Evolutionary conservation across 495 filamentous ascomycete species (phyloP), one percentile per base, ranked within the genome.

Genomic region (Antarctomyces pellizariae): DNA sequence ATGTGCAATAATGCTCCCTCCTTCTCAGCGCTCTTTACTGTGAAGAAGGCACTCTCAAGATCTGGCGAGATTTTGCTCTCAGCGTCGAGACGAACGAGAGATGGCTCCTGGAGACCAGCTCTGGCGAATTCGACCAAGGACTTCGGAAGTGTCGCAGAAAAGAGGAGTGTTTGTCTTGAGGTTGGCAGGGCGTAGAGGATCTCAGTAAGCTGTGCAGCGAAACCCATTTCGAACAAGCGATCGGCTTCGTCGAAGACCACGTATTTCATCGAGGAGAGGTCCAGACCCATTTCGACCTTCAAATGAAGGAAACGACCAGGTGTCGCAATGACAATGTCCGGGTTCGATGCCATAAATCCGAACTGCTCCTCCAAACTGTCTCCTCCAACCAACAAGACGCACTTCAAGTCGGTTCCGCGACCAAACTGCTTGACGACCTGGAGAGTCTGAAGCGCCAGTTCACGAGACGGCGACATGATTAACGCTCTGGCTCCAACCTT

Each of bases 171-270:
- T 40, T 97, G 86, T 13, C 89, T 62, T 19, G 68, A 69, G 4
- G 67, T 46, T 4, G 86, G 86, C 18, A 97, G 56, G 1, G 79
- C 71, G 45, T 91, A 69, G 23, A 95, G 49, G 58, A 97, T 93
- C 48, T 97, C 89, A 2, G 72, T 73, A 24, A 97, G 57, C 43
- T 97, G 89, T 4, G 74, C 67, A 10, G 78, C 78, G 46, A 97
- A 97, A 33, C 86, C 86, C 79, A 93, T 90, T 49, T 97, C 86
- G 49, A 95, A 97, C 2, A 97, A 56, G 25, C 86, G 61, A 56
- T 97, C 86, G 8, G 86, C 86, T 44, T 97, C 86, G 46, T 97
- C 86, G 24, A 97, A 95, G 16, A 95, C 86, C 14, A 89, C 76
- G 41, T 93, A 97, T 24, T 62, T 56, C 27, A 93, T 68, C 7